Base-by-base conservation (phyloP, 164 flowering plant genomes). In the Nymphaea colorata region DNA sequence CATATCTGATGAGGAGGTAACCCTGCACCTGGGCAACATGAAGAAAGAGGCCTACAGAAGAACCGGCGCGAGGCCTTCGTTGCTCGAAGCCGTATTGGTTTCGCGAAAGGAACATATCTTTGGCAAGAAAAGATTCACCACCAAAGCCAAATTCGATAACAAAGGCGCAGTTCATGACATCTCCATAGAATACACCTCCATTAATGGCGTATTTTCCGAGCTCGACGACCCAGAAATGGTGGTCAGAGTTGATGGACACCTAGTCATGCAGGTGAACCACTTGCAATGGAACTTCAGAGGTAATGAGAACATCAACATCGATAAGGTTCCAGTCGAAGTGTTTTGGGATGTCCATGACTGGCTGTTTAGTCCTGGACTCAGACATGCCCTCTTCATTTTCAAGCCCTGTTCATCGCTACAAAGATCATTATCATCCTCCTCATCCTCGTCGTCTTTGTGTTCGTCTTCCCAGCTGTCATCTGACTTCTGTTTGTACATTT, bases 291-390 rank as follows among this genome's bases (percentile, higher is more conserved):
- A 87, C 66, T 87, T 87, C 53, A 79, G 93, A 75, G 93, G 93
- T 62, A 85, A 87, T 62, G 86, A 85, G 69, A 79, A 77, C 42
- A 76, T 88, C 57, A 70, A 74, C 62, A 70, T 86, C 6, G 78
- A 78, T 66, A 86, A 81, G 71, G 17, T 69, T 17, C 79, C 84
- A 75, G 77, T 87, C 8, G 90, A 87, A 68, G 85, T 87, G 1
- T 87, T 74, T 67, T 87, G 93, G 93, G 90, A 87, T 76, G 87
- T 86, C 61, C 93, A 87, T 80, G 93, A 84, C 44, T 87, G 93
- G 90, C 81, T 87, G 1, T 87, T 87, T 63, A 81, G 80, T 64
- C 87, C 90, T 72, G 90, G 90, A 25, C 68, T 84, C 67, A 78
- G 85, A 75, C 87, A 84, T 71, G 90, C 86, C 0, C 73, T 86